Evolutionary conservation across 257 asterid species (phyloP).

Genomic region (Asclepias syriaca): DNA sequence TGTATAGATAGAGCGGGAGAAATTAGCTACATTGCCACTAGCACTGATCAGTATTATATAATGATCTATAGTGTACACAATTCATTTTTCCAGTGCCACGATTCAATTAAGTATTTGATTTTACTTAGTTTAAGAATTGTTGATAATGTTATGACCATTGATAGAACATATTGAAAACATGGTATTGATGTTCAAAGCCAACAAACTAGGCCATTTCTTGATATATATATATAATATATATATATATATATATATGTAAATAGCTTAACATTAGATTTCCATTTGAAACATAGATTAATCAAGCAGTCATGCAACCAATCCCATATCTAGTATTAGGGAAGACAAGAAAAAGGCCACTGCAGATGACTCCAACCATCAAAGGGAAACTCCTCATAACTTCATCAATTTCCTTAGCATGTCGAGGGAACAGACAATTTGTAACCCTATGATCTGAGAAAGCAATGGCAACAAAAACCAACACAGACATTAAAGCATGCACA

Average conservation of each 20-base stretch:
- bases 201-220: not conserved
- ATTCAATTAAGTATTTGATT: not conserved
- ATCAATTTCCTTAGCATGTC: slow-evolving; percentile 62
- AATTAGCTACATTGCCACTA: not conserved
- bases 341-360: slow-evolving; percentile 82
- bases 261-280: no score
- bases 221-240: not conserved
- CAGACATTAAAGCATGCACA: slow-evolving; percentile 84
- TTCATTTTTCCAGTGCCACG: not conserved
- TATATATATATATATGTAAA: no score
- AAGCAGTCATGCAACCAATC: slow-evolving; percentile 69
- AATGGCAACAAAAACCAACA: slow-evolving; percentile 65
- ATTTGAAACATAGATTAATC: not conserved
- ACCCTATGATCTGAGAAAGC: slow-evolving; percentile 83
- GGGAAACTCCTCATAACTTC: slow-evolving; percentile 94
- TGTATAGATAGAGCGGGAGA: slow-evolving; percentile 1
- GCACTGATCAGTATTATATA: not conserved
- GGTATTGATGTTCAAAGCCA: not conserved
- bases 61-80: not conserved
- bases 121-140: not conserved
- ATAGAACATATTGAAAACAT: no score
- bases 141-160: no score
- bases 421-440: slow-evolving; percentile 71
- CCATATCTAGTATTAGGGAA: slow-evolving; percentile 86
- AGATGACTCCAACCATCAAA: slow-evolving; percentile 72